These are phyloP conservation scores for Colletotrichum sp. DNA, from an alignment of 2,329 filamentous ascomycete species.

Conservation along the genomic window DNA sequence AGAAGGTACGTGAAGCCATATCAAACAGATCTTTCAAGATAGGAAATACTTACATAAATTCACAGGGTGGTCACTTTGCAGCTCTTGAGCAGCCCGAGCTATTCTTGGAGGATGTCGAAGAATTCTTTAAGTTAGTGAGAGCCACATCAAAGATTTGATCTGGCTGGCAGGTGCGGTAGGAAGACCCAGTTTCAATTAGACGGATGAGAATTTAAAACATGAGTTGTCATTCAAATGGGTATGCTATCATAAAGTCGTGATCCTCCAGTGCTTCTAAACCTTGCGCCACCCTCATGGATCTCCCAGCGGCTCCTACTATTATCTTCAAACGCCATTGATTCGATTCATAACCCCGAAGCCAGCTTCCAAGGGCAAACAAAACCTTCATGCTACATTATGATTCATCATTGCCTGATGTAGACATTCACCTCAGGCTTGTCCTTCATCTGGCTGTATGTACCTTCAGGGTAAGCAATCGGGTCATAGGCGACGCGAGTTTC, in stretches of 20 bases:
- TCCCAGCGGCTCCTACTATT: neutral
- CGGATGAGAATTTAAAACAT: accelerated
- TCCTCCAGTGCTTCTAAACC: neutral
- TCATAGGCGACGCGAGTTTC: neutral
- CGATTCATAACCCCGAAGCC: neutral
- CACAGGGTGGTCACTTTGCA: slow-evolving; percentile 4
- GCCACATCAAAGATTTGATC: neutral
- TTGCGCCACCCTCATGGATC: accelerated
- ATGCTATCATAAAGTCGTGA: neutral
- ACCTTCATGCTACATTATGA: neutral
- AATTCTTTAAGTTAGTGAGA: neutral
- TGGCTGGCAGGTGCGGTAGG: accelerated
- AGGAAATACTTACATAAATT: neutral
- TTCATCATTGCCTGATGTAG: neutral
- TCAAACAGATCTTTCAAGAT: accelerated
- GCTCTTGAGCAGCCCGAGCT: slow-evolving; percentile 20
- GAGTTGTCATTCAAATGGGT: neutral
- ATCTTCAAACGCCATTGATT: neutral
- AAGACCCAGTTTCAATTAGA: accelerated
- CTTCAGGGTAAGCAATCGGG: neutral
- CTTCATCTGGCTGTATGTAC: neutral
- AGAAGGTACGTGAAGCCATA: neutral
- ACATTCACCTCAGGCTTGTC: neutral
- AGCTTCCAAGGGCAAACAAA: neutral
- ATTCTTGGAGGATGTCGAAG: neutral